Base-by-base conservation (phyloP, 192 early-diverging fungal genomes). In the Cladochytrium replicatum region DNA sequence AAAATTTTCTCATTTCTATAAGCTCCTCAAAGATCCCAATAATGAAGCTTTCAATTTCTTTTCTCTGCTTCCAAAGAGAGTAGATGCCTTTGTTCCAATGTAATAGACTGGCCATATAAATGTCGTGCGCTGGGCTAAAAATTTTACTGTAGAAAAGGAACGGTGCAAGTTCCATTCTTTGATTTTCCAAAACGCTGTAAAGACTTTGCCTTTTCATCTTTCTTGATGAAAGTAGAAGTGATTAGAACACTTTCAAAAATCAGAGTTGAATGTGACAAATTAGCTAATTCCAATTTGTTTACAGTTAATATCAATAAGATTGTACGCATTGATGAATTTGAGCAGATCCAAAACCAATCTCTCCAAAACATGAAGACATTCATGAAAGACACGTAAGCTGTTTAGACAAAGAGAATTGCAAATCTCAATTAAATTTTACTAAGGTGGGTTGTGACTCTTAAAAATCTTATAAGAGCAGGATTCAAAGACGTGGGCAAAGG, bases 401-500 rank as follows among this genome's bases (percentile, higher is more conserved):
- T n/a, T n/a, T n/a, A n/a, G n/a, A n/a, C n/a, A n/a, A n/a, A n/a
- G n/a, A n/a, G 4, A 64, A 17, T 34, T 26, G 11, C n/a, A 51
- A 50, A 3, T 2, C 27, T 15, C 13, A 57, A 30, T 31, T 2
- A n/a, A 38, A 13, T 4, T 21, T 6, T 28, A 24, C 23, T 2
- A 24, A 78, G 76, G n/a, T 80, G 78, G 78, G 61, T 80, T 19
- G 43, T 49, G 11, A 40, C 53, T 7, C 40, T 80, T 46, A 75
- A 74, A 53, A 66, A 46, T n/a, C 49, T 61, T 0, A 69, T 80
- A 4, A 63, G 54, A 37, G 42, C 40, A 34, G 77, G 77, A 1
- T 76, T 80, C 48, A 75, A 74, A 41, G 75, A 79, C 44, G 75
- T 75, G 7, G 76, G 76, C 21, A 79, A 80, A 45, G 77, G 77